Evolutionary conservation across 345 rosid species (phyloP), one percentile per base, ranked within the genome.

Genomic region (Pseudoturritis turrita): DNA sequence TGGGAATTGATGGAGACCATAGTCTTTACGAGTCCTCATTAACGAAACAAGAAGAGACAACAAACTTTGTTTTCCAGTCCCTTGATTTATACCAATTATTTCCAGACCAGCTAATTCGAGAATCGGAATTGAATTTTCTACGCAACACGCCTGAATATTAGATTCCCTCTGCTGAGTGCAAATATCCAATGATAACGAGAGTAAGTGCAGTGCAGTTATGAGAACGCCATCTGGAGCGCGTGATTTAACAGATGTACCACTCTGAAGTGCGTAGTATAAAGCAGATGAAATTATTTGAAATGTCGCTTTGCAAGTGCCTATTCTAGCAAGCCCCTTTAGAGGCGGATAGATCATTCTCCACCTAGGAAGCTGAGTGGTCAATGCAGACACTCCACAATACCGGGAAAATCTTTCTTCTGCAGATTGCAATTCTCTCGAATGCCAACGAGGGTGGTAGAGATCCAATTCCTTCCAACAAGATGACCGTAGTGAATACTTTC

Each of bases 341-440:
- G 99, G 97, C 39, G 85, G 84, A 77, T 88, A 86, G 58, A 95
- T 85, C 71, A 80, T 79, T 70, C 81, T 83, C 98, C 98, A 95
- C 75, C 62, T 80, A 46, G 99, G 99, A 67, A 95, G 86, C 84
- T 89, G 99, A 73, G 84, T 73, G 65, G 81, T 88, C 81, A 86
- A 76, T 22, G 98, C 96, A 28, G 96, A 82, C 35, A 81, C 87
- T 80, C 85, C 82, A 79, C 88, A 84, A 73, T 80, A 83, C 44
- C 89, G 96, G 26, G 75, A 73, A 80, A 86, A 95, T 82, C 96
- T 91, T 85, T 95, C 99, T 83, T 95, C 96, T 33, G 98, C 98
- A 69, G 80, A 81, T 83, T 95, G 99, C 83, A 95, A 77, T 67
- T 95, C 96, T 78, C 96, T 84, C 1, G 83, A 83, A 81, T 81